Percentiles rank a stretch among this genome's conserved stretches.
These are phyloP conservation scores for Lumnitzera racemosa DNA, from an alignment of 345 rosid genomes.

Conservation along the genomic window DNA sequence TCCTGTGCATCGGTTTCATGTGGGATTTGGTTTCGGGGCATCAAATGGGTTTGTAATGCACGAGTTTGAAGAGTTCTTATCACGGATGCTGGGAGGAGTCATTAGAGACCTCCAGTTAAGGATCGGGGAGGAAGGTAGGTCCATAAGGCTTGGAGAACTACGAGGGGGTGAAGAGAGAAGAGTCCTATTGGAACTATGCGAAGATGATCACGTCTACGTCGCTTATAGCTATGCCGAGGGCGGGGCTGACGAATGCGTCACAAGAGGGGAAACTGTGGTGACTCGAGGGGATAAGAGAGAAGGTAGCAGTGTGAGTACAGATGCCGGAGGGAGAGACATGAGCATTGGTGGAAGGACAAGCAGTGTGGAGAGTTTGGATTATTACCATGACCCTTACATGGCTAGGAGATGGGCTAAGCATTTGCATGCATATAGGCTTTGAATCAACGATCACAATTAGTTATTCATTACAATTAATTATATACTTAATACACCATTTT, in stretches of 20 bases:
- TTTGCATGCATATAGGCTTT: conserved; percentile 61
- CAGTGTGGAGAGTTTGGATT: conserved; percentile 51
- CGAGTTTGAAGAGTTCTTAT: conserved; percentile 69
- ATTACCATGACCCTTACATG: conserved; percentile 63
- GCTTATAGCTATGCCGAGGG: conserved; percentile 69
- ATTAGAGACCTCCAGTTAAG: conserved; percentile 58
- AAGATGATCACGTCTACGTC: conserved; percentile 29
- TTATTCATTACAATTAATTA: background rate
- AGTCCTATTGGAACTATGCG: conserved; percentile 48
- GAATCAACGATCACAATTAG: conserved; percentile 9
- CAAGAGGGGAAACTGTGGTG: conserved; percentile 56
- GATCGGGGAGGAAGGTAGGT: conserved; percentile 53
- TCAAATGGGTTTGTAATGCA: conserved; percentile 71
- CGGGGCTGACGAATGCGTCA: conserved; percentile 38
- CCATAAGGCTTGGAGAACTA: conserved; percentile 52
- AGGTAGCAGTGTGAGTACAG: conserved; percentile 18
- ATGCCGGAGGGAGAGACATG: conserved; percentile 21
- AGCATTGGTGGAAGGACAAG: conserved; percentile 47
- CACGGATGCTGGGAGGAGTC: conserved; percentile 46
- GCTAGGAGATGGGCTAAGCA: conserved; percentile 87
- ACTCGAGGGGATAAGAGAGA: conserved; percentile 34
- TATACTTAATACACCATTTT: background rate
- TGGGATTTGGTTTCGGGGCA: conserved; percentile 61
- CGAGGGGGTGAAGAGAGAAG: conserved; percentile 62
- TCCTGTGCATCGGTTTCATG: conserved; percentile 66